Base-by-base conservation (phyloP, 75 land plant genomes). In the Cupressus sempervirens region DNA sequence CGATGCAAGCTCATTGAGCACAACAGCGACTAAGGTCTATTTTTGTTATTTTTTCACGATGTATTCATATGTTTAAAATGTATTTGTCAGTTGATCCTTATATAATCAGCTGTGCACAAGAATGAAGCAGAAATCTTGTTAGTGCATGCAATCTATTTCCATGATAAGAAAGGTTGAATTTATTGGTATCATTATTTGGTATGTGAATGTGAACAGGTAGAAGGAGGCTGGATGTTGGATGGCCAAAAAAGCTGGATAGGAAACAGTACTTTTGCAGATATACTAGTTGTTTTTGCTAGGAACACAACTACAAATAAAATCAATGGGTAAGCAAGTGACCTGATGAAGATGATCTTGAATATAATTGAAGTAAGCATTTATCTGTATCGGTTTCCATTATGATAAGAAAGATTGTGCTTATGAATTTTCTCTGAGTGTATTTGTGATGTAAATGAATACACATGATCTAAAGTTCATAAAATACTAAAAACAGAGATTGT, bases 231-330 rank as follows among this genome's bases (percentile, higher is more conserved):
- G 99, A 54, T 90, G 54, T 85, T 97, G 80, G 93, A 94, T 88
- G 99, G 99, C 12, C 96, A 95, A 86, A 97, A 97, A 84, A 91
- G 99, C 20, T 97, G 98, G 99, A 97, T 95, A 76, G 99, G 99
- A 84, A 95, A 97, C 82, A 92, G 96, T 74, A 97, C 99, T 11
- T 97, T 97, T 93, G 96, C 98, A 80, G 98, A 97, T 89, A 83
- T 97, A 14, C 81, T 92, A 56, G 91, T 97, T 82, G 82, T 97
- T 82, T 97, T 95, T 90, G 99, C 98, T 4, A 88, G 98, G 83
- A 97, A 97, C 84, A 93, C 90, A 16, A 72, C 48, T 0, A 94
- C 96, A 7, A 95, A 97, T 86, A 93, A 97, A 81, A 94, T 97
- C 75, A 97, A 97, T 89, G 98, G 98, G 99, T 97, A 38, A 40